phyloP scores from a whole-genome alignment of 257 asterid genomes.

The Capsicum rhomboideum region DNA sequence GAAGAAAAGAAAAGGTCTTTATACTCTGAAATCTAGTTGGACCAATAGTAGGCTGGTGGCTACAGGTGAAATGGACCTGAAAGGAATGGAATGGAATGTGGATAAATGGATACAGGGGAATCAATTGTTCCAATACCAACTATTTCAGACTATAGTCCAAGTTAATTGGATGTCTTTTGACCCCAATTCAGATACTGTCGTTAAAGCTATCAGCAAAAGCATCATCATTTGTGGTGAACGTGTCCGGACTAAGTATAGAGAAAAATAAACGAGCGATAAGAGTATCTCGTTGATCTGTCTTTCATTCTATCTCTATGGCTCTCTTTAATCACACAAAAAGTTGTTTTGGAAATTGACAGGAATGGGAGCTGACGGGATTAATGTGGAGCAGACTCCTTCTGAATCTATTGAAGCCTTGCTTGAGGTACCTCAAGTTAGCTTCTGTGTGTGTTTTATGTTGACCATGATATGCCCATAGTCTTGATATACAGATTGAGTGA shows the following conservation, averaged over 20 bases:
- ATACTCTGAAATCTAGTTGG: background rate
- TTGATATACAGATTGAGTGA: background rate
- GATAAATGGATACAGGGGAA: background rate
- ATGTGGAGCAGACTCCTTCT: slow-evolving; percentile 19
- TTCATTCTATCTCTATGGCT: background rate
- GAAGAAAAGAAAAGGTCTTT: background rate
- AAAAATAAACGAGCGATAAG: background rate
- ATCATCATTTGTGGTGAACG: background rate
- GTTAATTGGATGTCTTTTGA: background rate
- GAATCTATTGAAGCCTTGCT: slow-evolving; percentile 38
- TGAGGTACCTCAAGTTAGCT: slow-evolving; percentile 27
- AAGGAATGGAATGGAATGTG: background rate
- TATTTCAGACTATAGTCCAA: background rate
- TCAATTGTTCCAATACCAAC: background rate
- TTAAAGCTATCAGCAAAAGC: background rate
- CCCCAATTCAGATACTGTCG: background rate
- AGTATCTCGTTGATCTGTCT: background rate
- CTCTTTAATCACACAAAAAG: background rate
- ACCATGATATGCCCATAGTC: background rate
- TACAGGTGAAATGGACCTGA: background rate
- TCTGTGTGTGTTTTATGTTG: background rate
- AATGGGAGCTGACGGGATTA: slow-evolving; percentile 35
- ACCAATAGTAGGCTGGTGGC: background rate
- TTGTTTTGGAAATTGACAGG: background rate
- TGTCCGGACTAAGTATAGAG: background rate